These are phyloP conservation scores for Thozetella sp. DNA, from an alignment of 495 filamentous ascomycete genomes.

Conservation along the genomic window DNA sequence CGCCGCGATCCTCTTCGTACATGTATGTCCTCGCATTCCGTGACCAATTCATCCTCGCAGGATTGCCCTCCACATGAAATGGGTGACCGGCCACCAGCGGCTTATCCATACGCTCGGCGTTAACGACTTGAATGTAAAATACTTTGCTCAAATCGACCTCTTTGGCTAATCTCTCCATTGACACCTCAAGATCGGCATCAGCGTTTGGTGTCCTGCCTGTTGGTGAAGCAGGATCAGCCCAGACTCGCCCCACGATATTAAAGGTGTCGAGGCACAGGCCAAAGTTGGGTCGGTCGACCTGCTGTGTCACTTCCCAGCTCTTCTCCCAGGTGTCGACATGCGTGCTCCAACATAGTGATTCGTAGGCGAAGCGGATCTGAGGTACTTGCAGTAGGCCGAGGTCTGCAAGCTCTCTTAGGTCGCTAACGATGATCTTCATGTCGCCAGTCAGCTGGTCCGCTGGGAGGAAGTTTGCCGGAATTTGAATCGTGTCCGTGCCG, in stretches of 20 bases:
- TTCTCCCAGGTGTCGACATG: slow-evolving; percentile 72
- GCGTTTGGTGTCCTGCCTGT: slow-evolving; percentile 59
- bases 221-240: slow-evolving; percentile 63
- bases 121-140: slow-evolving; percentile 79
- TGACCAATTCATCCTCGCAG: slow-evolving; percentile 77
- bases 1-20: slow-evolving; percentile 69
- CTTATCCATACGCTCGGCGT: slow-evolving; percentile 63
- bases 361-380: slow-evolving; percentile 73
- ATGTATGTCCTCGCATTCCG: slow-evolving; percentile 77
- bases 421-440: slow-evolving; percentile 57
- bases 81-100: slow-evolving; percentile 65
- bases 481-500: slow-evolving; percentile 68
- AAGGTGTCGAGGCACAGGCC: slow-evolving; percentile 81
- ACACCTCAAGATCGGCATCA: slow-evolving; percentile 55
- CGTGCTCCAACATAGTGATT: slow-evolving; percentile 75
- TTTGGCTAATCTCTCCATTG: slow-evolving; percentile 55
- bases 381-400: slow-evolving; percentile 54
- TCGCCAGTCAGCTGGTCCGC: slow-evolving; percentile 58
- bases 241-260: slow-evolving; percentile 76
- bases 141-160: slow-evolving; percentile 68
- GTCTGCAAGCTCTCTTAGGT: slow-evolving; percentile 68
- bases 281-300: slow-evolving; percentile 73
- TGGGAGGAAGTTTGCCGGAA: slow-evolving; percentile 73
- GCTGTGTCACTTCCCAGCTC: slow-evolving; percentile 67
- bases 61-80: slow-evolving; percentile 64